Conservation (phyloP, 2,329 filamentous ascomycete species). For the Curvularia hawaiiensis region DNA sequence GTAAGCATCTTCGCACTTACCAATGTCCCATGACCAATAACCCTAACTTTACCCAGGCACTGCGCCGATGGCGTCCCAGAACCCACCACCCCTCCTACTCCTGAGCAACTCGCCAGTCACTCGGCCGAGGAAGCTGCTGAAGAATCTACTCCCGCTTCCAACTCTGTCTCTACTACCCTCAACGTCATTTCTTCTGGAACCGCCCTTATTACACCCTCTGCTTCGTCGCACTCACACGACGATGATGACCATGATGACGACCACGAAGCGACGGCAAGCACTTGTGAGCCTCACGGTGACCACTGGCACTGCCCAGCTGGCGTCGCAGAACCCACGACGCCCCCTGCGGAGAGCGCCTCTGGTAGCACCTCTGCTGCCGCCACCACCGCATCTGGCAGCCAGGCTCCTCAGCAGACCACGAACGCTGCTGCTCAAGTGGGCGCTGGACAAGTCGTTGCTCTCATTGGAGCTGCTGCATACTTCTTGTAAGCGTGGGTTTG, state of each 20-base stretch:
- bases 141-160: neutral
- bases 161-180: slow-evolving; percentile 1
- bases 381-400: slow-evolving; percentile 9
- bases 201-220: slow-evolving; percentile 2
- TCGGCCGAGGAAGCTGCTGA: slow-evolving; percentile 10
- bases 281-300: slow-evolving; percentile 34
- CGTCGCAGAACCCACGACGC: slow-evolving; percentile 32
- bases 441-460: slow-evolving; percentile 3
- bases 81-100: slow-evolving; percentile 12
- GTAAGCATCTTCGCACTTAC: slow-evolving; percentile 14
- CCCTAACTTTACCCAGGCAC: slow-evolving; percentile 9
- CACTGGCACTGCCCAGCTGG: slow-evolving; percentile 37
- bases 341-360: slow-evolving; percentile 12
- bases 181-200: slow-evolving; percentile 9
- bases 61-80: slow-evolving; percentile 17
- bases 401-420: slow-evolving; percentile 10
- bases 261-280: slow-evolving; percentile 32
- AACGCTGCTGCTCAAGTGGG: slow-evolving; percentile 11
- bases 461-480: slow-evolving; percentile 11
- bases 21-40: neutral
- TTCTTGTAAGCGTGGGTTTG: slow-evolving; percentile 5
- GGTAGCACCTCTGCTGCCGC: slow-evolving; percentile 1
- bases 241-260: slow-evolving; percentile 29
- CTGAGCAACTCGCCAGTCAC: slow-evolving; percentile 10
- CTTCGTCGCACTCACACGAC: slow-evolving; percentile 8